A percentile compares a stretch with the other conserved stretches of the same genome.
These are phyloP conservation scores for Eutypella sp. DNA, from an alignment of 2,329 filamentous ascomycete species.

Conservation along the genomic window DNA sequence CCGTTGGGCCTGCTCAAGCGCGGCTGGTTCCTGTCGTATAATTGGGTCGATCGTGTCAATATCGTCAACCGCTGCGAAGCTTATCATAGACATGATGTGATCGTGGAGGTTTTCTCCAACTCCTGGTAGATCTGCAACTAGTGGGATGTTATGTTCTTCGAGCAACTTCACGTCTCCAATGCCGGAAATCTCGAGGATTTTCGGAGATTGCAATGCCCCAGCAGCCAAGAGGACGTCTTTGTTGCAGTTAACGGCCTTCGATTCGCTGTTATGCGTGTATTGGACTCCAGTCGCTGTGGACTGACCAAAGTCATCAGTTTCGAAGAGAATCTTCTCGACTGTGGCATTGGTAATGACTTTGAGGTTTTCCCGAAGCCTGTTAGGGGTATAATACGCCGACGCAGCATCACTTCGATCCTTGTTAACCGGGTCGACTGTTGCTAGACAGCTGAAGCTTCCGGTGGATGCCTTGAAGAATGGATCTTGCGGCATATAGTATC, in stretches of 20 bases:
- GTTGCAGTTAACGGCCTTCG: constrained; percentile 1
- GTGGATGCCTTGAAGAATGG: not conserved
- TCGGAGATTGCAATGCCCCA: constrained; percentile 13
- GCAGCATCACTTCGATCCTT: constrained; percentile 1
- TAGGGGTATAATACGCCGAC: constrained; percentile 1
- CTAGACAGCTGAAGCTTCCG: not conserved
- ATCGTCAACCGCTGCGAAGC: constrained; percentile 7
- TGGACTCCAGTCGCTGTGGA: constrained; percentile 6
- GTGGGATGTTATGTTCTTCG: constrained; percentile 1
- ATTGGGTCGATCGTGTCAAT: constrained; percentile 11
- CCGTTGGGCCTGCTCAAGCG: constrained; percentile 7
- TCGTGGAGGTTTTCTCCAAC: constrained; percentile 21
- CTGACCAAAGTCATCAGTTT: constrained; percentile 1
- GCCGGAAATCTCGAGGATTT: constrained; percentile 36
- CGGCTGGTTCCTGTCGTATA: constrained; percentile 9
- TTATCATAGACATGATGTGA: constrained; percentile 10
- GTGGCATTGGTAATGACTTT: constrained; percentile 1
- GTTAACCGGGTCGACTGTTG: not conserved
- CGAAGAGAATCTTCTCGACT: constrained; percentile 2
- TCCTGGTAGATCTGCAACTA: constrained; percentile 8
- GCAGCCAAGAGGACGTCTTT: constrained; percentile 18
- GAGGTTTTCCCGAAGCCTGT: constrained; percentile 2
- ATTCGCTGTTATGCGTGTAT: constrained; percentile 3
- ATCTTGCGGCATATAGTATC: not conserved
- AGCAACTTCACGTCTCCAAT: constrained; percentile 14